These are phyloP conservation scores for Mycena vulgaris DNA, from an alignment of 768 basidiomycete genomes.

Conservation along the genomic window DNA sequence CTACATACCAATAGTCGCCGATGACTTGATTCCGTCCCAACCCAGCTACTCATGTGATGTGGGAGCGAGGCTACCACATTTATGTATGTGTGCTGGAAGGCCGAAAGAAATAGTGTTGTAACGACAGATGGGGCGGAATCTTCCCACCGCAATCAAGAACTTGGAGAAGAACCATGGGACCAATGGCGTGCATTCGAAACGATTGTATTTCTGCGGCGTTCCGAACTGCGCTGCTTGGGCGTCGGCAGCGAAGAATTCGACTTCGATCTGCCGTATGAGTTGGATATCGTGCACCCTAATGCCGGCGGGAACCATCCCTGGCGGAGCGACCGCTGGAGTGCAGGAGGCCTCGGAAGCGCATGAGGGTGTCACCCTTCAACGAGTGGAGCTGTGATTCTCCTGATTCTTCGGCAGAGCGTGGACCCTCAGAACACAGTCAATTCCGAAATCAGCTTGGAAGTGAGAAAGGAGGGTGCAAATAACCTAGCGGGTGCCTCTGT, in stretches of 20 bases:
- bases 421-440: constrained; percentile 19
- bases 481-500: too few species aligned
- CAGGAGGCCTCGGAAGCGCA: too few species aligned
- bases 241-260: background rate
- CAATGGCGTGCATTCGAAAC: background rate
- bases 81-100: background rate
- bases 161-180: background rate
- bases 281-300: background rate
- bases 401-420: background rate
- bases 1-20: too few species aligned
- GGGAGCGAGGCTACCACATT: too few species aligned
- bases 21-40: too few species aligned
- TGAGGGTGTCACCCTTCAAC: too few species aligned
- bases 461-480: too few species aligned
- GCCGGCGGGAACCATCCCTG: background rate
- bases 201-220: background rate
- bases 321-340: too few species aligned
- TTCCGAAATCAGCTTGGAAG: too few species aligned
- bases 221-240: background rate
- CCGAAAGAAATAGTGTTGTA: background rate
- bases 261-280: background rate
- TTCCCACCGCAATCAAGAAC: background rate
- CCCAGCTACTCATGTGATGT: too few species aligned
- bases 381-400: background rate
- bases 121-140: background rate